These are phyloP conservation scores for Euphorbia lathyris DNA, from an alignment of 345 rosid species.

Conservation along the genomic window DNA sequence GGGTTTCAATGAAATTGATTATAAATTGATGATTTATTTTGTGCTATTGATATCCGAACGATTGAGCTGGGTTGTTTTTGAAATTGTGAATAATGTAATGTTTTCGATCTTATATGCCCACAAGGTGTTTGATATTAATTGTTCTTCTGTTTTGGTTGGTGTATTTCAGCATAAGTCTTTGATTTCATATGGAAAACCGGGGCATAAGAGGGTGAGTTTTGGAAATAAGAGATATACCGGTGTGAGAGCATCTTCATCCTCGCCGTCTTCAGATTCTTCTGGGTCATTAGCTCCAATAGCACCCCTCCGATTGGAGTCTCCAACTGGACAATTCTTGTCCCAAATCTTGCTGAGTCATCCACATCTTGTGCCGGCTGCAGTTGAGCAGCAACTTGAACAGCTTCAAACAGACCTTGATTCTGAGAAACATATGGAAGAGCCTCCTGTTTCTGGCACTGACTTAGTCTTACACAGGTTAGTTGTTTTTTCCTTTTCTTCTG, in stretches of 20 bases:
- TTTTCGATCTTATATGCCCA: not conserved
- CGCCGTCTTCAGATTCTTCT: conserved; percentile 42
- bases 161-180: conserved; percentile 38
- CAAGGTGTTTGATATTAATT: not conserved
- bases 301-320: conserved; percentile 83
- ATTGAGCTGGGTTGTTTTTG: not conserved
- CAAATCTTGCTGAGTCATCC: conserved; percentile 86
- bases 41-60: no score
- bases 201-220: conserved; percentile 23
- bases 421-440: conserved; percentile 58
- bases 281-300: conserved; percentile 54
- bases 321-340: conserved; percentile 84
- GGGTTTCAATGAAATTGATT: not conserved
- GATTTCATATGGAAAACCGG: conserved; percentile 27
- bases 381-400: conserved; percentile 93
- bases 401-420: conserved; percentile 83
- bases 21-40: no score
- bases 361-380: conserved; percentile 93
- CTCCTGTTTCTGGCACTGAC: conserved; percentile 67
- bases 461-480: conserved; percentile 75
- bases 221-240: conserved; percentile 41
- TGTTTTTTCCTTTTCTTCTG: not conserved
- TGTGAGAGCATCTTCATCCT: conserved; percentile 49
- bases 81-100: not conserved
- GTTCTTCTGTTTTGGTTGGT: not conserved